Base-by-base conservation (phyloP, 176 grass and related monocot genomes). In the Lolium multiflorum region DNA sequence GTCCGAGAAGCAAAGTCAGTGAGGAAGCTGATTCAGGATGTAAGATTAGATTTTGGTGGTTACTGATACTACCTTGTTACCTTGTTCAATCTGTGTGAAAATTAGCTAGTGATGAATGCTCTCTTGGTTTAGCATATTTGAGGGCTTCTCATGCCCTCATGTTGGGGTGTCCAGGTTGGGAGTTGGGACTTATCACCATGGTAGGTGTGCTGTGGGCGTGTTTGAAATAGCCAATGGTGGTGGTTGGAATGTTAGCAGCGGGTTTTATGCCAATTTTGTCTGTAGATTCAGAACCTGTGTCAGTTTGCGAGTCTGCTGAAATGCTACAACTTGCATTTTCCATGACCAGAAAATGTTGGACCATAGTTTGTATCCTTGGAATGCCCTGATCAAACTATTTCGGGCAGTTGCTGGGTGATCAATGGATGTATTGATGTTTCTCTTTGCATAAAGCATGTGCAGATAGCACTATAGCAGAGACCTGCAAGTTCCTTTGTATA, bases 1-100 rank as follows among this genome's bases (percentile, higher is more conserved):
- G 60, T 31, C 89, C 8, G 68, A 80, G 68, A 39, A 84, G 74
- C 75, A 41, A 50, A 80, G 69, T 49, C 49, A 83, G 25, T 69
- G 24, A 39, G 38, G 10, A 76, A 55, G 37, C 12, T 38, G 25
- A 59, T 84, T 26, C 18, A 76, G 38, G 68, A 60, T 76, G 78
- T 81, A 81, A 81, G 50, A 68, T 67, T 61, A 85, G 60, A 43
- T 85, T 61, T 81, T 75, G 25, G 24, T 21, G 17, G 50, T 68
- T 31, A 70, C 50, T 70, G 58, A 67, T 68, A 46, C 76, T 85
- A 47, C 73, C 8, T 58, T 68, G 17, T 76, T 38, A 59, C 57
- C 18, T 49, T 71, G 5, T 57, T 38, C 39, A 8, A 20, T 59
- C 16, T n/a, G 14, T 86, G 10, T 5, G 31, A 54, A 59, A 59